Evolutionary conservation across 768 basidiomycete genomes (phyloP).

Genomic region (Xerocomus brunneocitrinus): DNA sequence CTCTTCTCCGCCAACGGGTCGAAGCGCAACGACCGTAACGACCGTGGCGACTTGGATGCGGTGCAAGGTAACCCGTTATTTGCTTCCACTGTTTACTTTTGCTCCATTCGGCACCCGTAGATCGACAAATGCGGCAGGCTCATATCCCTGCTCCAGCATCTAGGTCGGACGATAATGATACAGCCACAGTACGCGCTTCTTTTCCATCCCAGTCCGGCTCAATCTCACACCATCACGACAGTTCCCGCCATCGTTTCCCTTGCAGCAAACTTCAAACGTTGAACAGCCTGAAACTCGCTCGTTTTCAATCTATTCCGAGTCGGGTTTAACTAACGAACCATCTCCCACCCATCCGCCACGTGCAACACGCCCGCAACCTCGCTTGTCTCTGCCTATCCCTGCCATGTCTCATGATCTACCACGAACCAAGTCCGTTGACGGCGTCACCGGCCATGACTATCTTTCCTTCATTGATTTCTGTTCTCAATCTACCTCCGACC

Average conservation of each 20-base stretch:
- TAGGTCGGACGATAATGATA: conserved; percentile 19
- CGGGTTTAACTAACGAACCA: conserved; percentile 27
- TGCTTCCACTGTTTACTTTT: not conserved
- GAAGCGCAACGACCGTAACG: conserved; percentile 16
- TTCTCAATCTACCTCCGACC: conserved; percentile 26
- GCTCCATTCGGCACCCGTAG: conserved; percentile 12
- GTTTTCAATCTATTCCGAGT: conserved; percentile 27
- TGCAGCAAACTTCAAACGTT: not conserved
- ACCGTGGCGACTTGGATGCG: conserved; percentile 14
- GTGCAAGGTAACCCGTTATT: conserved; percentile 21
- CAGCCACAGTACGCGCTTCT: conserved; percentile 18
- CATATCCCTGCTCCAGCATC: conserved; percentile 4
- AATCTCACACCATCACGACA: conserved; percentile 17
- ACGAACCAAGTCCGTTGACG: conserved; percentile 18
- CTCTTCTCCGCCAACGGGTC: conserved; percentile 16
- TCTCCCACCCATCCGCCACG: conserved; percentile 36
- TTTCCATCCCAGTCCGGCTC: not conserved
- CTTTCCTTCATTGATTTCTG: conserved; percentile 47
- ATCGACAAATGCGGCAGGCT: conserved; percentile 12
- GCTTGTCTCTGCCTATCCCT: conserved; percentile 18
- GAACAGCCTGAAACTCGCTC: conserved; percentile 18
- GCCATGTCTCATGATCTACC: conserved; percentile 18
- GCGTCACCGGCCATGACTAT: conserved; percentile 30
- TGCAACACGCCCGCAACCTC: conserved; percentile 24
- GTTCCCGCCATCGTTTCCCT: conserved; percentile 3